Percentiles rank a stretch among this genome's conserved stretches.
phyloP scores from a whole-genome alignment of 176 grass and related monocot genomes.

The Cenchrus purpureus region DNA sequence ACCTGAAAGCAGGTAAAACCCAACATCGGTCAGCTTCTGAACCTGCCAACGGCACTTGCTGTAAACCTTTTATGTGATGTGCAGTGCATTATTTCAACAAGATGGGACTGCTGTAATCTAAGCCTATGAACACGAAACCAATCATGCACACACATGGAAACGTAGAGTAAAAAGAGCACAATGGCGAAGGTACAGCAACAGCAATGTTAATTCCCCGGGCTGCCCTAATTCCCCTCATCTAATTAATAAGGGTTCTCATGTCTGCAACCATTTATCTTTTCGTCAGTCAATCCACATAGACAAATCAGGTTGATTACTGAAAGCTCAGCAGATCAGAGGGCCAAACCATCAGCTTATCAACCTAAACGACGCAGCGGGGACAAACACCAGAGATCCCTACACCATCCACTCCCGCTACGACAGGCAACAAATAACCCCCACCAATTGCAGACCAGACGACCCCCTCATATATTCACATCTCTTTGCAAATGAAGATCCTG shows the following conservation, averaged over 20 bases:
- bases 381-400: neutral
- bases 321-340: neutral
- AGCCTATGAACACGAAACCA: neutral
- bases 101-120: neutral
- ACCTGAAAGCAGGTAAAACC: neutral
- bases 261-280: neutral
- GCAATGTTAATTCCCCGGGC: neutral
- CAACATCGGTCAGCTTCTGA: neutral
- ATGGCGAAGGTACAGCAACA: neutral
- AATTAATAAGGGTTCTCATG: neutral
- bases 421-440: neutral
- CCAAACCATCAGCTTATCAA: neutral
- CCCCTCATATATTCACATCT: slow-evolving; percentile 7
- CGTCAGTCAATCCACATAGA: slow-evolving; percentile 5
- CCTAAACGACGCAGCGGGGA: neutral
- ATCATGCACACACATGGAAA: neutral
- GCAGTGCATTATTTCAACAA: neutral
- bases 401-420: neutral
- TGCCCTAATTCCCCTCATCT: neutral
- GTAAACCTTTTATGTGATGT: neutral
- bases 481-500: slow-evolving; percentile 7
- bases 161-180: neutral
- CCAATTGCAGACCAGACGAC: neutral
- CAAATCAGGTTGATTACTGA: slow-evolving; percentile 1
- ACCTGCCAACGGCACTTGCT: neutral